A percentile compares a stretch with the other conserved stretches of the same genome.
Conservation (phyloP, 164 flowering plant genomes). For the Liriodendron chinense region DNA sequence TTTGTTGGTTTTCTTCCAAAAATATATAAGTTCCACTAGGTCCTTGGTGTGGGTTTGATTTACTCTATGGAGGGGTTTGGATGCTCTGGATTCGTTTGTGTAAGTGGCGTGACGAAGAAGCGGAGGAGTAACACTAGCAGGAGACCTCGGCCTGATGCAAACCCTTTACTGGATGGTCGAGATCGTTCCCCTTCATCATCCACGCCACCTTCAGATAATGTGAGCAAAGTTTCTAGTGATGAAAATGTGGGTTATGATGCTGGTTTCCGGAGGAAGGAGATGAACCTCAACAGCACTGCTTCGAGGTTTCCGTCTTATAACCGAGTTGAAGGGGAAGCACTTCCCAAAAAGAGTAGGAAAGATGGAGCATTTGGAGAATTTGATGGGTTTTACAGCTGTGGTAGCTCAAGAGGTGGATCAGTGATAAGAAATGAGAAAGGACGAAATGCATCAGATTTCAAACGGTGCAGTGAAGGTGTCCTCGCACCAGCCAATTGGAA, state of each 20-base stretch:
- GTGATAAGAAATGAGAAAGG: slow-evolving; percentile 12
- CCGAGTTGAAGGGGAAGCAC: slow-evolving; percentile 33
- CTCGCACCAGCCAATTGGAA: slow-evolving; percentile 69
- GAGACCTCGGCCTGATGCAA: slow-evolving; percentile 57
- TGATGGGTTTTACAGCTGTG: slow-evolving; percentile 13
- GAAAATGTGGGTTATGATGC: slow-evolving; percentile 34
- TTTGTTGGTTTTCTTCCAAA: neutral
- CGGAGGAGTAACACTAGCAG: slow-evolving; percentile 60
- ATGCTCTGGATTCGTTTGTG: slow-evolving; percentile 29
- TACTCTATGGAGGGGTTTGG: slow-evolving; percentile 53
- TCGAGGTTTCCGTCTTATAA: slow-evolving; percentile 25
- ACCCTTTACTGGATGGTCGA: slow-evolving; percentile 25
- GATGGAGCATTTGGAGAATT: slow-evolving; percentile 30
- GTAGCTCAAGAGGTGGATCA: slow-evolving; percentile 13
- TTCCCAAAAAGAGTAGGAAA: slow-evolving; percentile 23
- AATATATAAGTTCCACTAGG: neutral
- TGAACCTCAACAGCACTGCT: slow-evolving; percentile 47
- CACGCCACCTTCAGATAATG: slow-evolving; percentile 53
- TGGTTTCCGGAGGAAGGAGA: slow-evolving; percentile 42
- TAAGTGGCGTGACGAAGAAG: slow-evolving; percentile 37
- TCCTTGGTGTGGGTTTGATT: neutral
- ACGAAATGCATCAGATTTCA: slow-evolving; percentile 27
- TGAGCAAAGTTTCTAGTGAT: slow-evolving; percentile 52
- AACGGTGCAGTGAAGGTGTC: slow-evolving; percentile 51
- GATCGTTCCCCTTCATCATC: slow-evolving; percentile 46